Base-by-base conservation (phyloP, 176 grass and related monocot genomes). In the Urochloa ruziziensis region DNA sequence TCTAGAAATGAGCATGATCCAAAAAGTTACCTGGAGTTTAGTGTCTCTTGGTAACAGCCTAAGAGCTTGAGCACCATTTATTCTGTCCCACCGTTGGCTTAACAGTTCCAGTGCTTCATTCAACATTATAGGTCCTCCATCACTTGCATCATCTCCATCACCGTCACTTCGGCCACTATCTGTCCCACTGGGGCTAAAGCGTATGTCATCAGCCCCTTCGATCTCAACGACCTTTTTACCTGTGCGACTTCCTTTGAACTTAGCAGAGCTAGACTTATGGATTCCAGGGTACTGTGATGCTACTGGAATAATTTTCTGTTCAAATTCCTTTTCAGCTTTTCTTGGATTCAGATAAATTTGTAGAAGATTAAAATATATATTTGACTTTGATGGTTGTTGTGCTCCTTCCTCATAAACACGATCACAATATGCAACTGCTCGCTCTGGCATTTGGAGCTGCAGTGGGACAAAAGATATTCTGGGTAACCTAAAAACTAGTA, bases 11-110 rank as follows among this genome's bases (percentile, higher is more conserved):
- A 15, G 33, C 24, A 42, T 70, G 44, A 70, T 73, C 24, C 37
- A 68, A 70, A 73, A 49, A 24, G 73, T 69, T 75, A 99, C 96
- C 96, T 96, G 89, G 66, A 99, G 89, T 84, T 94, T 96, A 88
- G 93, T 96, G 77, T 99, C 91, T 88, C 91, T 99, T 36, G 96
- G 96, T 88, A 99, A 87, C 51, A 99, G 80, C 39, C 90, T 91
- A 86, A 99, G 88, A 80, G 96, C 93, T 81, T 99, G 96, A 68
- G 91, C 91, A 90, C 93, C 96, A 92, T 99, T 99, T 75, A 99
- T 96, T 77, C 93, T 94, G 56, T 99, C 96, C 96, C 96, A 99
- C 78, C 93, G 79, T 79, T 96, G 91, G 87, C 93, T 96, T 85
- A 99, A 89, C 54, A 99, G 82, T 75, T 99, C 87, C 78, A 99